Evolutionary conservation across 371 early-diverging fungal species (phyloP), one percentile per base, ranked within the genome.

Genomic region (Syncephalastrum contaminatum): DNA sequence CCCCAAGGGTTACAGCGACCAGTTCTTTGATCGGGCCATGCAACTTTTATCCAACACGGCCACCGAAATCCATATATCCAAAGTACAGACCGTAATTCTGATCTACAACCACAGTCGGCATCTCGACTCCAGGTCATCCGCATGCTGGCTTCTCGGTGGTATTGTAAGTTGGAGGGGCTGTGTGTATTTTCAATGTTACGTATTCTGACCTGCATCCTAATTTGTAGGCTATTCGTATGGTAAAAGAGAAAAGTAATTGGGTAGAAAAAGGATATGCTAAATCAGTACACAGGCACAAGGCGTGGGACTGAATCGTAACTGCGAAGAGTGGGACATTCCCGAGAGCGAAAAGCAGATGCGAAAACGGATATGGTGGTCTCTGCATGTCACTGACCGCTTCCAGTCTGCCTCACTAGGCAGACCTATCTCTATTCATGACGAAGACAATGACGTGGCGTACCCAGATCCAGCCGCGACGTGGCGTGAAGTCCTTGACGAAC

Each of bases 321-420:
- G 78, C 47, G 72, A 72, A 48, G 70, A 71, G 18, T 77, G 78
- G 78, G 68, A 70, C 49, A 77, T 77, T 8, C 69, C 74, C 4
- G 69, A 78, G 22, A 60, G 59, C 19, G 79, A 78, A 55, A 72
- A 74, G n/a, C 67, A 74, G 43, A 70, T 72, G 4, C 55, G 79
- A 18, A 72, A 73, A 58, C 53, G 79, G 8, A 60, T 78, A 25
- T 78, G 79, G 79, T 78, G 79, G 79, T 58, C 69, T 0, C 43
- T 74, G 7, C 75, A 72, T 52, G 63, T 70, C 4, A 66, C 68
- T 2, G 79, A 78, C 48, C 59, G 79, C 21, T 78, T 74, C 41
- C 71, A 72, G 40, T 67, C 75, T 14, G 75, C 79, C 4, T 64
- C 70, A 0, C 30, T 79, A 21, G 79, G 79, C 7, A 63, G 75